Evolutionary conservation across 352 stramenopile species (phyloP).

Genomic region (Phytopythium litorale): DNA sequence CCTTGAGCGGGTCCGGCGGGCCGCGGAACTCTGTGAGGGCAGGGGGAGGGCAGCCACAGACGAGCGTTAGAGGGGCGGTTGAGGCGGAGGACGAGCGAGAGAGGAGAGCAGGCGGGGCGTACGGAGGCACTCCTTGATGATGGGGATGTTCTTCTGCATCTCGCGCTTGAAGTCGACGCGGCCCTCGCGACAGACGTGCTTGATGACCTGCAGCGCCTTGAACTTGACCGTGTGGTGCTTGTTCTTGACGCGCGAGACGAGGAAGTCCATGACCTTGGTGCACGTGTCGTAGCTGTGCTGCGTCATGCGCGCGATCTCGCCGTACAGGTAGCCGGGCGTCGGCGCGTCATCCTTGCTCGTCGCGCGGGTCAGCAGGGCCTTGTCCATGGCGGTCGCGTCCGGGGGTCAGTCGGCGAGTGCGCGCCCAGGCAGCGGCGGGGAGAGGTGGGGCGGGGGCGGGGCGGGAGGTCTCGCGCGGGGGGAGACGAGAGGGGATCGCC

Average conservation of each 20-base stretch:
- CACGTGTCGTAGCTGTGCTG: conserved; percentile 89
- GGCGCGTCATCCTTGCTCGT: conserved; percentile 93
- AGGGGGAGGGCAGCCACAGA: too few species aligned
- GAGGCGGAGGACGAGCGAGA: too few species aligned
- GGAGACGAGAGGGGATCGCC: not conserved
- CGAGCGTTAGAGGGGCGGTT: too few species aligned
- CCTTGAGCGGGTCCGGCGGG: conserved; percentile 90
- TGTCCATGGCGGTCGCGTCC: conserved; percentile 76
- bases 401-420: not conserved
- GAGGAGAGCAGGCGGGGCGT: conserved; percentile 14
- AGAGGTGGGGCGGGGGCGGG: not conserved
- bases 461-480: not conserved
- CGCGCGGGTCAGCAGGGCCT: conserved; percentile 88
- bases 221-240: conserved; percentile 95
- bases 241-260: conserved; percentile 91
- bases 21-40: conserved; percentile 79
- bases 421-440: not conserved
- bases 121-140: conserved; percentile 92
- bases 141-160: conserved; percentile 89
- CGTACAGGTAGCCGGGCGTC: conserved; percentile 96
- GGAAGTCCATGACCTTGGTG: conserved; percentile 87
- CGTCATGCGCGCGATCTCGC: conserved; percentile 94
- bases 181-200: conserved; percentile 89
- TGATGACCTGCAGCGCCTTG: conserved; percentile 93
- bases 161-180: conserved; percentile 89